Conservation (phyloP, 345 rosid species). For the Iberis pinnata region DNA sequence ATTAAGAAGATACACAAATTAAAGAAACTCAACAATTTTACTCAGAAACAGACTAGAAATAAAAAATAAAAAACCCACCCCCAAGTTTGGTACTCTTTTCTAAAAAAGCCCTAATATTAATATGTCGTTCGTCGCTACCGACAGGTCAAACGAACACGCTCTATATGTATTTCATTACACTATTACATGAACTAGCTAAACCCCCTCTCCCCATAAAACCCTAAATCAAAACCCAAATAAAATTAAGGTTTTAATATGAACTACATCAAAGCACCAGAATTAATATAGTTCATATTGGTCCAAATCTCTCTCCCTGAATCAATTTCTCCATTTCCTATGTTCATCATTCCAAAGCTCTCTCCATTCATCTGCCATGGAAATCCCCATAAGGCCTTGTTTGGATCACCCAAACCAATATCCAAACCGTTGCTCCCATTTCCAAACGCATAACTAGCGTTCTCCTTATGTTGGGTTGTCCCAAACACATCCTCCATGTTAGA, state of each 20-base stretch:
- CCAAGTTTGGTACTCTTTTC: no score
- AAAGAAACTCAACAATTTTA: slow-evolving; percentile 11
- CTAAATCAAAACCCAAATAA: slow-evolving; percentile 29
- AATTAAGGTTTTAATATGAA: slow-evolving; percentile 20
- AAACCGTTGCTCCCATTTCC: slow-evolving; percentile 33
- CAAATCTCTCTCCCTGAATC: slow-evolving; percentile 51
- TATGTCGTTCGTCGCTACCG: no score
- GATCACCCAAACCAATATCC: slow-evolving; percentile 31
- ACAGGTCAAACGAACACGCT: no score
- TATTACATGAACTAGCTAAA: slow-evolving; percentile 3
- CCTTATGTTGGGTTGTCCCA: background rate
- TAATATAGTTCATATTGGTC: slow-evolving; percentile 40
- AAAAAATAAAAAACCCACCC: no score
- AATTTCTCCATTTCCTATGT: slow-evolving; percentile 32
- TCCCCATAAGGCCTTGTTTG: slow-evolving; percentile 47
- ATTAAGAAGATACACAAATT: slow-evolving; percentile 6
- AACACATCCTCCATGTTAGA: background rate
- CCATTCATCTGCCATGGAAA: slow-evolving; percentile 73
- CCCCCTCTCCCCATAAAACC: background rate
- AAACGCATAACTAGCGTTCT: slow-evolving; percentile 16
- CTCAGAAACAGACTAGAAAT: no score
- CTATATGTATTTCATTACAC: slow-evolving; percentile 17
- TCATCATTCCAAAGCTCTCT: slow-evolving; percentile 30
- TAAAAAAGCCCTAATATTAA: no score
- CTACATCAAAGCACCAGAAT: slow-evolving; percentile 37